These are phyloP conservation scores for Colletotrichum gloeosporioides DNA, from an alignment of 2,329 filamentous ascomycete genomes.

Conservation along the genomic window DNA sequence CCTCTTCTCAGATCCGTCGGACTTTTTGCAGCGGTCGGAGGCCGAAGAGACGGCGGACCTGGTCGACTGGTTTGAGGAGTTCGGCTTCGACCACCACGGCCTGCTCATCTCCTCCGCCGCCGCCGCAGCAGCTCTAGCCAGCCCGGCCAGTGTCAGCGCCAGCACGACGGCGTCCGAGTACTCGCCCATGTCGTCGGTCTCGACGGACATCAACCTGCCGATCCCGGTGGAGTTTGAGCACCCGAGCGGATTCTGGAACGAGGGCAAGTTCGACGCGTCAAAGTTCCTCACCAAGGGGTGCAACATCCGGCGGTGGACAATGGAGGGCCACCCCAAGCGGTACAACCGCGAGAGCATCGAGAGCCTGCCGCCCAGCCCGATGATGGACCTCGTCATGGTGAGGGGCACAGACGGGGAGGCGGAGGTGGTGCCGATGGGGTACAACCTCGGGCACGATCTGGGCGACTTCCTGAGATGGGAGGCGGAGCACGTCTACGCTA, in stretches of 20 bases:
- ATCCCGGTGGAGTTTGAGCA: conserved; percentile 41
- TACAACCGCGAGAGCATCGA: conserved; percentile 30
- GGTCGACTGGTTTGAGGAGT: conserved; percentile 55
- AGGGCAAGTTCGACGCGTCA: conserved; percentile 32
- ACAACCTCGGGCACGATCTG: conserved; percentile 64
- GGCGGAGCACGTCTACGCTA: conserved; percentile 51
- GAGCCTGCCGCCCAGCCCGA: conserved; percentile 54
- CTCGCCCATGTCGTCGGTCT: conserved; percentile 9
- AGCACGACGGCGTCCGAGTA: neutral
- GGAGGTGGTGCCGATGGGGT: conserved; percentile 61
- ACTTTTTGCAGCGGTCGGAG: conserved; percentile 42
- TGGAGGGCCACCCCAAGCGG: conserved; percentile 37
- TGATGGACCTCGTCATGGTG: conserved; percentile 51
- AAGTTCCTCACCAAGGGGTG: conserved; percentile 33
- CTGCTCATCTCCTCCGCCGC: conserved; percentile 33
- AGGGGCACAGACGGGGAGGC: conserved; percentile 33
- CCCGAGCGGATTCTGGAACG: conserved; percentile 38
- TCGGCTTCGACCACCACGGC: conserved; percentile 51
- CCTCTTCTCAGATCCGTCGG: conserved; percentile 48
- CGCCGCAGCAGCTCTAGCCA: neutral
- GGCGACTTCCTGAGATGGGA: conserved; percentile 66
- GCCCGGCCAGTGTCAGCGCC: neutral
- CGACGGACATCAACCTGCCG: conserved; percentile 37
- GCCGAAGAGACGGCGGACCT: conserved; percentile 56
- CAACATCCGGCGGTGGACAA: conserved; percentile 39